These are phyloP conservation scores for Penicillium malachiteum DNA, from an alignment of 495 filamentous ascomycete genomes.

Conservation along the genomic window DNA sequence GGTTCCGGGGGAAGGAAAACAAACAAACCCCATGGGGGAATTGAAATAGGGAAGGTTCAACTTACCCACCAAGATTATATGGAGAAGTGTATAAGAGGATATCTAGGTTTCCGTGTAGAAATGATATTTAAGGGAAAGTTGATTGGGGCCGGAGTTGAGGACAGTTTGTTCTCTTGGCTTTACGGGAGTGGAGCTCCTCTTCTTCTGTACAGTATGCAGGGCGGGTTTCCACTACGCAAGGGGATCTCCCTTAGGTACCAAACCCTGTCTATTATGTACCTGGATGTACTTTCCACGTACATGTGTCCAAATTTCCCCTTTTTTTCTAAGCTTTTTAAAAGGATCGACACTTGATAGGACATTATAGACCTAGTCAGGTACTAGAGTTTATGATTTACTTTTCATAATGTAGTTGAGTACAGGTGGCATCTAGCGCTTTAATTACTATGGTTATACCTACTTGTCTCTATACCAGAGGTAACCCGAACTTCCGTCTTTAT, in stretches of 20 bases:
- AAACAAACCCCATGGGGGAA: not conserved
- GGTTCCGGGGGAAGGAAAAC: not conserved
- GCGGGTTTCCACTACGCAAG: conserved; percentile 11
- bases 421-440: no score
- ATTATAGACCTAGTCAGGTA: no score
- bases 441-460: no score
- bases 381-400: no score
- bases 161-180: conserved; percentile 51
- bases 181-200: conserved; percentile 18
- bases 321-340: no score
- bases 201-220: conserved; percentile 14
- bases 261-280: not conserved
- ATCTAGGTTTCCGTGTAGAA: not conserved
- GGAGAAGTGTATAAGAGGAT: not conserved
- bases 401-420: not conserved
- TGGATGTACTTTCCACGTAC: not conserved
- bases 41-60: not conserved
- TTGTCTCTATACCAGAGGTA: not conserved
- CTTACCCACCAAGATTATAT: not conserved
- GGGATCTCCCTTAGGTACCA: conserved; percentile 9
- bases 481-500: not conserved
- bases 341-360: no score
- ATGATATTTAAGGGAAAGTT: conserved; percentile 2
- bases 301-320: not conserved
- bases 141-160: conserved; percentile 33